Conservation (phyloP, 805 yeast species). For the Zygoascus bituminiphila region DNA sequence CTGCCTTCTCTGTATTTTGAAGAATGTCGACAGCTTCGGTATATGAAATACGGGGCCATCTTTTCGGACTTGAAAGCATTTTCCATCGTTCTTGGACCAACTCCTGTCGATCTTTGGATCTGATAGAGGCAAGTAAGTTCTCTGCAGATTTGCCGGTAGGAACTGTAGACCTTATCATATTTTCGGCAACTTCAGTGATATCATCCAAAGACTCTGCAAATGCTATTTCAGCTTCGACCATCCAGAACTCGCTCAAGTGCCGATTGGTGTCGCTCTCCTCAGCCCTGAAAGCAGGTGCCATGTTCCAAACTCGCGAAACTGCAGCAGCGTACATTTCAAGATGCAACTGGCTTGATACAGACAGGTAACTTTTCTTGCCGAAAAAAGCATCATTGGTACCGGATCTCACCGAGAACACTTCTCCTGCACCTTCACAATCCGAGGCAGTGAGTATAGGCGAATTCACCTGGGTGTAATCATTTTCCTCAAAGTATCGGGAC, state of each 20-base stretch:
- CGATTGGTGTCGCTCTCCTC: constrained; percentile 86
- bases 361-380: constrained; percentile 51
- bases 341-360: constrained; percentile 91
- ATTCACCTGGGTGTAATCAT: constrained; percentile 59
- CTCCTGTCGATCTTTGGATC: constrained; percentile 30
- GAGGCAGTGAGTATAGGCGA: constrained; percentile 85
- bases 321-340: constrained; percentile 73
- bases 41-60: constrained; percentile 71
- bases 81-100: constrained; percentile 51
- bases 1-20: constrained; percentile 20
- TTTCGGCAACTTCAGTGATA: constrained; percentile 58
- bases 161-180: constrained; percentile 54
- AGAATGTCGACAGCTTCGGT: constrained; percentile 60
- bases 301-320: constrained; percentile 73
- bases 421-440: constrained; percentile 98
- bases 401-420: constrained; percentile 52
- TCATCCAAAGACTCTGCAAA: constrained; percentile 48
- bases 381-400: constrained; percentile 34
- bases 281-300: constrained; percentile 90
- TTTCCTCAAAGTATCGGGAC: constrained; percentile 42
- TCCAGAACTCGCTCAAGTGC: constrained; percentile 94
- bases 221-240: constrained; percentile 87
- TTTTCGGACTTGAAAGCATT: constrained; percentile 31
- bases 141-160: constrained; percentile 16
- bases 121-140: constrained; percentile 22